Base-by-base conservation (phyloP, 2,329 filamentous ascomycete genomes). In the Botrytis deweyae region DNA sequence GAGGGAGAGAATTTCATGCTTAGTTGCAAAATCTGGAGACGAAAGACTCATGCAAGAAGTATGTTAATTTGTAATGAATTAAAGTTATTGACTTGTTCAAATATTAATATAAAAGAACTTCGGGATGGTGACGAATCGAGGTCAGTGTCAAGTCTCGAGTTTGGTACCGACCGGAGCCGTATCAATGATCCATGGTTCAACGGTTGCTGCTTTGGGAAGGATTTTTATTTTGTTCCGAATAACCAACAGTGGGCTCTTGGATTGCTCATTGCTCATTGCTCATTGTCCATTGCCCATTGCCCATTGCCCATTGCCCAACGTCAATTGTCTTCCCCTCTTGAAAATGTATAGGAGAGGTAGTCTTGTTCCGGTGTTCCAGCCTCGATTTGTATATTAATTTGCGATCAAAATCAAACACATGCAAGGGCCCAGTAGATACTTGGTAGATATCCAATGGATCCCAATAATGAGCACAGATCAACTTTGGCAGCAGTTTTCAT, bases 371-470 rank as follows among this genome's bases (percentile, higher is more conserved):
- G 36, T 68, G 65, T 52, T 20, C 44, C 65, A 67, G 46, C 49
- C 65, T 67, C 18, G 14, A 67, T 67, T 67, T n/a, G 46, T 40
- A 29, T 29, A 25, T 46, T n/a, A 55, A 68, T 68, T 68, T 68
- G 59, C 36, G 25, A 62, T 58, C 65, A 40, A 9, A 68, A 68
- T 42, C 49, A 68, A 68, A 68, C 46, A 40, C n/a, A 58, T 58
- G 36, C 65, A 68, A 40, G 46, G 65, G 65, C 46, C 65, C 16
- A 68, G 49, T 25, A 29, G 36, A 68, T 62, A 33, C 55, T 33
- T 2, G 29, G 18, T 36, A 9, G 29, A 29, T 36, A 42, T 40
- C 49, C 49, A 68, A 42, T 58, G 62, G n/a, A 33, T 46, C n/a
- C 62, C 40, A 65, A 65, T 46, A 65, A 62, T 14, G 40, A 65